These are phyloP conservation scores for Diospyros lotus DNA, from an alignment of 148 eudicot species.

Conservation along the genomic window DNA sequence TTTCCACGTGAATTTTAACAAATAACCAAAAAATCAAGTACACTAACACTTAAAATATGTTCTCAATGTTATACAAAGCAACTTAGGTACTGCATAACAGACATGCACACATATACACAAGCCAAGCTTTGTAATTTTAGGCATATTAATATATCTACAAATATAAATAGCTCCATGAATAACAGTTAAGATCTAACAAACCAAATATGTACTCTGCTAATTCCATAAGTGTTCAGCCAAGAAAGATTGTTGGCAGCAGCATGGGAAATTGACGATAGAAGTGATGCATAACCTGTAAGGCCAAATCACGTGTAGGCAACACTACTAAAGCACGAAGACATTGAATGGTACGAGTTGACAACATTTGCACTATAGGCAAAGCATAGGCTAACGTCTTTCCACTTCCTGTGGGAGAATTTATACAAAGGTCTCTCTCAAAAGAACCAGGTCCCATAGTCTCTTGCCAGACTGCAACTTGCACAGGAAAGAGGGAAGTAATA, in stretches of 20 bases:
- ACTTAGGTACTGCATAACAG: not conserved
- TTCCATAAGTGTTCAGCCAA: not conserved
- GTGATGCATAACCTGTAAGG: conserved; percentile 61
- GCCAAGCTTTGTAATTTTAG: not conserved
- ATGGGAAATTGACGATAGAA: not conserved
- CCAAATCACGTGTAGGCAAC: conserved; percentile 89
- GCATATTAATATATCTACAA: not conserved
- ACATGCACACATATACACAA: not conserved
- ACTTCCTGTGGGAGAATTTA: conserved; percentile 95
- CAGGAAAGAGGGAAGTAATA: conserved; percentile 73
- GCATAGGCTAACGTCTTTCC: conserved; percentile 92
- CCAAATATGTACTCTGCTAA: not conserved
- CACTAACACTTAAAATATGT: not conserved
- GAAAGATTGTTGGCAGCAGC: not conserved
- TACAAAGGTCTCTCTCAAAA: conserved; percentile 81
- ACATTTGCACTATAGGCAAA: conserved; percentile 76
- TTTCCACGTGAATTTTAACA: not conserved
- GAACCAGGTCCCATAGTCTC: conserved; percentile 96
- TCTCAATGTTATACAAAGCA: not conserved
- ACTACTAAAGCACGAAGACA: conserved; percentile 90
- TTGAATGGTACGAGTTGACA: conserved; percentile 59
- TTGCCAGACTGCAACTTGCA: conserved; percentile 94
- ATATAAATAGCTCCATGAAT: conserved; percentile 5
- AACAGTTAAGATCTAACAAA: not conserved
- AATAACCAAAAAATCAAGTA: not conserved